These are phyloP conservation scores for Vigna unguiculata DNA, from an alignment of 306 rosid species.

Conservation along the genomic window DNA sequence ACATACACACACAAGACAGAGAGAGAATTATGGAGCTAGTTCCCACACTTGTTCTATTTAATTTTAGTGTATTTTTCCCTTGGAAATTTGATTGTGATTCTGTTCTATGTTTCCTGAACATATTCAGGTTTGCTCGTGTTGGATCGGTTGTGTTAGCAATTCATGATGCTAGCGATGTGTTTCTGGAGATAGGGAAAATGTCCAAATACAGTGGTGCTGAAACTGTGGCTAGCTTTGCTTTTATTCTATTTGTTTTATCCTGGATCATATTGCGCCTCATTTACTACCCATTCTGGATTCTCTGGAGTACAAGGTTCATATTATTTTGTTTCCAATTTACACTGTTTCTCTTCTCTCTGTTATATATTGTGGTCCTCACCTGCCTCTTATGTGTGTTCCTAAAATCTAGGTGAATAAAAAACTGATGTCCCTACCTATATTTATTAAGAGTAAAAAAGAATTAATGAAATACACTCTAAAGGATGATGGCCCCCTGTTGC, in stretches of 20 bases:
- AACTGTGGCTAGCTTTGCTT: conserved; percentile 78
- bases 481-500: conserved; percentile 26
- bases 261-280: conserved; percentile 96
- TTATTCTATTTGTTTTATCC: conserved; percentile 84
- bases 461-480: neutral
- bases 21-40: conserved; percentile 17
- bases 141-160: conserved; percentile 96
- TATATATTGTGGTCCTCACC: conserved; percentile 24
- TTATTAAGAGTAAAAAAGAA: conserved; percentile 2
- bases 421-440: neutral
- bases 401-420: conserved; percentile 21
- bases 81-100: conserved; percentile 38
- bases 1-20: neutral
- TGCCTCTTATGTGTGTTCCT: conserved; percentile 17
- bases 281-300: conserved; percentile 98
- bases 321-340: conserved; percentile 22
- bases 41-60: conserved; percentile 9
- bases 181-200: conserved; percentile 98
- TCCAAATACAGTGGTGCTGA: conserved; percentile 94
- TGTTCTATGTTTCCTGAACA: conserved; percentile 42
- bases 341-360: conserved; percentile 11
- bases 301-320: conserved; percentile 96
- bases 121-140: conserved; percentile 90
- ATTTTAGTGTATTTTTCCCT: conserved; percentile 1
- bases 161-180: conserved; percentile 97